Evolutionary conservation across 78 protist genomes (phyloP).

Genomic region (Monosiga brevicollis): DNA sequence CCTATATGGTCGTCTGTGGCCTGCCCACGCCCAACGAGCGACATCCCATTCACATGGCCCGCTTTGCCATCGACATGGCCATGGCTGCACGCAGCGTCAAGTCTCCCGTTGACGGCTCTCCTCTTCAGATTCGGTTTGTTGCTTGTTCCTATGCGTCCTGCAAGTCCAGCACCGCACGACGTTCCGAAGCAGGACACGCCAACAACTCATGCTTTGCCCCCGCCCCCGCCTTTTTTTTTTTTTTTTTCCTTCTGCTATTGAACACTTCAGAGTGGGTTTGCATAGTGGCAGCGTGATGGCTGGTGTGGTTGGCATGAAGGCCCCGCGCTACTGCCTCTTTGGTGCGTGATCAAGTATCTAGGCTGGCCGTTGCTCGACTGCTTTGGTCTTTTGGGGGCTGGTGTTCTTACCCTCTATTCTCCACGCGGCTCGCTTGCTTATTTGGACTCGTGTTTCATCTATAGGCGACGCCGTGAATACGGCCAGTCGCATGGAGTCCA

Average conservation of each 20-base stretch:
- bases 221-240: too few species aligned
- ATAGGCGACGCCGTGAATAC: not conserved
- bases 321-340: not conserved
- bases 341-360: not conserved
- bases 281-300: not conserved
- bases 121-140: not conserved
- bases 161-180: too few species aligned
- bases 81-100: not conserved
- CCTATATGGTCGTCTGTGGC: not conserved
- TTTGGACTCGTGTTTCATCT: not conserved
- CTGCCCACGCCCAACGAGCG: not conserved
- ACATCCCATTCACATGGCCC: not conserved
- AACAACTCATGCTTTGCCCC: too few species aligned
- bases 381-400: not conserved
- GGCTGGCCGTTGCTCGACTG: not conserved
- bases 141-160: too few species aligned
- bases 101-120: not conserved
- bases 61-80: not conserved
- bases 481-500: not conserved
- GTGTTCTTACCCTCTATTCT: not conserved
- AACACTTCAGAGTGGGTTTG: too few species aligned
- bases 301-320: not conserved
- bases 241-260: too few species aligned
- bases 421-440: not conserved
- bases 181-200: too few species aligned